These are phyloP conservation scores for Macaranga tanarius DNA, from an alignment of 441 rosid genomes.

Conservation along the genomic window DNA sequence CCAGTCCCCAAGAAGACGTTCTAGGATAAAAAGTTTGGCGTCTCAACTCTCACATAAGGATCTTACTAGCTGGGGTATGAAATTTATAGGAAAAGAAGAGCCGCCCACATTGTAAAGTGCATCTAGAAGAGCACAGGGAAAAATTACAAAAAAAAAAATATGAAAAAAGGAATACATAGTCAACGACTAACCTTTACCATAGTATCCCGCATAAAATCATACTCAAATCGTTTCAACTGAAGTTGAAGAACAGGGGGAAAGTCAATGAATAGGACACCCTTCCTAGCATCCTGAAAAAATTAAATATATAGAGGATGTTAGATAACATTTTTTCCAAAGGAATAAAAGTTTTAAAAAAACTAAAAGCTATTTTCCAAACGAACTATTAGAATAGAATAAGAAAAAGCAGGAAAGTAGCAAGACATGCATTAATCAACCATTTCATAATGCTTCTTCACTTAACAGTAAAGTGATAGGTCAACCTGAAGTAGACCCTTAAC, in stretches of 20 bases:
- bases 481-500: not conserved
- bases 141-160: not conserved
- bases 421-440: not conserved
- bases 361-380: not conserved
- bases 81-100: not conserved
- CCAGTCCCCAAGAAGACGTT: not conserved
- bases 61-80: not conserved
- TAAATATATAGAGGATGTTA: not conserved
- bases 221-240: constrained; percentile 92
- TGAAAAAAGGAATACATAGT: not conserved
- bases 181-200: constrained; percentile 85
- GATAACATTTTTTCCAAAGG: not conserved
- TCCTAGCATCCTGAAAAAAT: constrained; percentile 79
- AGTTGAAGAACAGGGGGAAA: constrained; percentile 98
- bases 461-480: not conserved
- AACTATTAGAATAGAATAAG: not conserved
- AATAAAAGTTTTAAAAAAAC: not conserved
- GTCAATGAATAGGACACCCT: constrained; percentile 88
- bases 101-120: not conserved
- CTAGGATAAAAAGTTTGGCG: not conserved
- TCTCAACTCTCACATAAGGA: not conserved
- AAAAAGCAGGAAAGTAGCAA: not conserved
- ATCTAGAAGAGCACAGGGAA: not conserved
- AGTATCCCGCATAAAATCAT: constrained; percentile 84
- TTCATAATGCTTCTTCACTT: not conserved